Evolutionary conservation across 2,329 filamentous ascomycete genomes (phyloP).

Genomic region (Clarireedia sp.): DNA sequence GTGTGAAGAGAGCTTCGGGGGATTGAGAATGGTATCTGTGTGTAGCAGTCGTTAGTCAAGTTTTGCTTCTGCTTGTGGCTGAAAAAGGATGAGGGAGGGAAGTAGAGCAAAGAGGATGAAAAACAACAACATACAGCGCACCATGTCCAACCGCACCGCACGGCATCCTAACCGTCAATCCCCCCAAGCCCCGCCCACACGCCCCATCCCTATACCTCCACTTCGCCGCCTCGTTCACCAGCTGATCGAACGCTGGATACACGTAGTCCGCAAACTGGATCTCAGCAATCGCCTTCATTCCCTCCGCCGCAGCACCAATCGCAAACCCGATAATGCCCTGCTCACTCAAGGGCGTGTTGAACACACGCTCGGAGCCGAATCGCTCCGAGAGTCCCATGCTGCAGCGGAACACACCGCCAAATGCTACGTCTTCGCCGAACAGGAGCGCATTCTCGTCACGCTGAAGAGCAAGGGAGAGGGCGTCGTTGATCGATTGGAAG

Average conservation of each 20-base stretch:
- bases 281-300: constrained; percentile 87
- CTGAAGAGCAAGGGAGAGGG: constrained; percentile 71
- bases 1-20: constrained; percentile 62
- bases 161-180: constrained; percentile 64
- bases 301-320: constrained; percentile 81
- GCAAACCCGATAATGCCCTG: constrained; percentile 93
- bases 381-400: constrained; percentile 84
- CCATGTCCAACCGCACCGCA: constrained; percentile 66
- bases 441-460: constrained; percentile 80
- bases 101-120: background rate
- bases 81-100: background rate
- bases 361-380: constrained; percentile 81
- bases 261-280: constrained; percentile 76
- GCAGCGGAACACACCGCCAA: constrained; percentile 92
- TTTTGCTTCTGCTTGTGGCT: constrained; percentile 12
- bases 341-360: constrained; percentile 91
- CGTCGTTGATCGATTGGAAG: constrained; percentile 89
- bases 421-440: constrained; percentile 95
- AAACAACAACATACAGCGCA: constrained; percentile 43
- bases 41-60: constrained; percentile 8
- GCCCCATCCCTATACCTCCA: constrained; percentile 57
- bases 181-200: constrained; percentile 50
- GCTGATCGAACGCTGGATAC: constrained; percentile 68
- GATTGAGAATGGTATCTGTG: constrained; percentile 61
- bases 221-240: constrained; percentile 71